Percentiles rank a stretch among this genome's conserved stretches.
Evolutionary conservation across 2,329 filamentous ascomycete species (phyloP).

Genomic region (Orbilia ellipsospora): DNA sequence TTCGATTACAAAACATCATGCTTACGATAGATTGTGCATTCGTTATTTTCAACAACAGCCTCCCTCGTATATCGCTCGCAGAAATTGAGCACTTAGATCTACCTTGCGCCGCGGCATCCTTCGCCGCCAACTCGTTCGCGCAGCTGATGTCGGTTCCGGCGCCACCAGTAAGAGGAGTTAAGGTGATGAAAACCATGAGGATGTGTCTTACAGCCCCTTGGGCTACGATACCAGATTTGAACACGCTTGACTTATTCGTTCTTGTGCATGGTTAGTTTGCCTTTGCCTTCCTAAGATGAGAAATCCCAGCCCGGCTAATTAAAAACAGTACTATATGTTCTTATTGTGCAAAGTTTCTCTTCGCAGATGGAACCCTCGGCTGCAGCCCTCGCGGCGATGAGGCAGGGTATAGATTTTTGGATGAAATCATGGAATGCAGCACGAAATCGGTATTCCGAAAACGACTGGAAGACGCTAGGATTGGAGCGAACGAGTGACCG

Average conservation of each 20-base stretch:
- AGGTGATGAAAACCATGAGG: conserved; percentile 35
- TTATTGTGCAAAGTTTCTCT: conserved; percentile 30
- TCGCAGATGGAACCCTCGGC: conserved; percentile 42
- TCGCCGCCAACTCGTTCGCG: conserved; percentile 29
- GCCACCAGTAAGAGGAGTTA: conserved; percentile 35
- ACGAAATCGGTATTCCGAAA: conserved; percentile 24
- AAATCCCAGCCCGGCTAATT: background rate
- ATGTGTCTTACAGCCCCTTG: conserved; percentile 32
- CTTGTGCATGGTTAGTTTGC: conserved; percentile 37
- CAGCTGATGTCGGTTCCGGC: conserved; percentile 34
- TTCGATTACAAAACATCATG: conserved; percentile 45
- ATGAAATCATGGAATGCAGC: conserved; percentile 47
- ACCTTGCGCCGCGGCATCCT: conserved; percentile 30
- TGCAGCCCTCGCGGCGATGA: conserved; percentile 28
- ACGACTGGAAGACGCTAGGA: conserved; percentile 42
- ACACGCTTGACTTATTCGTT: conserved; percentile 41
- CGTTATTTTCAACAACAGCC: conserved; percentile 45
- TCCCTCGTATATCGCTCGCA: conserved; percentile 26
- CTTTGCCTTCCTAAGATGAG: background rate
- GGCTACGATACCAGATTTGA: conserved; percentile 31
- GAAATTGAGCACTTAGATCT: conserved; percentile 46
- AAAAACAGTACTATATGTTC: conserved; percentile 35
- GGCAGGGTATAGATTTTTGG: conserved; percentile 46
- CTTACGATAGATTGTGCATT: conserved; percentile 47
- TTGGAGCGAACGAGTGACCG: conserved; percentile 47